Evolutionary conservation across 164 flowering plant species (phyloP), one percentile per base, ranked within the genome.

Genomic region (Echeveria elegans): DNA sequence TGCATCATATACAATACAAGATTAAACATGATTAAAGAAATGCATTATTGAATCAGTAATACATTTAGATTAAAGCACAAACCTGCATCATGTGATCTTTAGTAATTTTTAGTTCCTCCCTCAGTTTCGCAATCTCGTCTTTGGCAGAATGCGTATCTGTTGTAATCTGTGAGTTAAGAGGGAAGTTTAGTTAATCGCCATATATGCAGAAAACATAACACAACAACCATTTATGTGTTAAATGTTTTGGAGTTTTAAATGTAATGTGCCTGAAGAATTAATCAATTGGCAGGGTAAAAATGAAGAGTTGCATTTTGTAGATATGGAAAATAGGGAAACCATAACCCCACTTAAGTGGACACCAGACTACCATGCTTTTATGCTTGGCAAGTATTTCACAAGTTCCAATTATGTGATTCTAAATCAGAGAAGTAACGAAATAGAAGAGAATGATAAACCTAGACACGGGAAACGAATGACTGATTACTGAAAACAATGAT

Each of bases 51-150:
- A 28, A 64, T 32, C 16, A 67, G 14, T 64, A 69, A 5, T 61
- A 24, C 5, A 29, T 1, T 24, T 24, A 36, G 58, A 50, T 24
- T 32, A 6, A 60, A 56, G 11, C 56, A 37, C n/a, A 28, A 19
- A 91, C 97, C 97, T 92, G 92, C 53, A 84, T 78, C 99, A 94
- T 91, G 78, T 91, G 97, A 64, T 85, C 87, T 68, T 80, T 86
- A 76, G 77, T 81, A 71, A 83, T 81, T 72, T 83, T 76, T 32
- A 83, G 81, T 75, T 91, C 96, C 67, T 72, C 83, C 71, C 71
- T 88, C 63, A 89, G 60, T 67, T 75, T 87, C 72, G 79, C 85
- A 41, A 89, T 75, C 72, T 90, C 95, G 72, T 82, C 85, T 70
- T 76, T 85, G 11, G 80, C 77, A 30, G 56, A 67, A 28, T 32